Evolutionary conservation across 1,139 yeast species (phyloP).

Genomic region (Taphrina flavorubra): DNA sequence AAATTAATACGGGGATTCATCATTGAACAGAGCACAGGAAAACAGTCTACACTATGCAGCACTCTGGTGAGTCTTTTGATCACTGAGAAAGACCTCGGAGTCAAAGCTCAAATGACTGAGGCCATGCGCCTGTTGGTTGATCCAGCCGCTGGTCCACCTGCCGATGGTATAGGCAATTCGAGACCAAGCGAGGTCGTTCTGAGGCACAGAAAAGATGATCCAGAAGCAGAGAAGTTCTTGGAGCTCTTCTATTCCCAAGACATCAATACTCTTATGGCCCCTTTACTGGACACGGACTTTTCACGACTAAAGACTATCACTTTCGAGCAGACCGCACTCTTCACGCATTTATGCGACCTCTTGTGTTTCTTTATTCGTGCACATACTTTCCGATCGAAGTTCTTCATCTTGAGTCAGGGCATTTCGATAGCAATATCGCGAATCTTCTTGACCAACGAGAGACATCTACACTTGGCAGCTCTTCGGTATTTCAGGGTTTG

Average conservation of each 20-base stretch:
- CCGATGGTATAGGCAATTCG: conserved; percentile 39
- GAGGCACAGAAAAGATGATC: conserved; percentile 48
- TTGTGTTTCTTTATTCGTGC: conserved; percentile 46
- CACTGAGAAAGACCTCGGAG: conserved; percentile 69
- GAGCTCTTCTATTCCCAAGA: conserved; percentile 66
- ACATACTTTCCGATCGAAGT: conserved; percentile 45
- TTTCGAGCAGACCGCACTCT: conserved; percentile 41
- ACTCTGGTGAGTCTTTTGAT: conserved; percentile 68
- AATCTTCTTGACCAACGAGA: conserved; percentile 50
- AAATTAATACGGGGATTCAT: conserved; percentile 57
- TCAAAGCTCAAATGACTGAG: conserved; percentile 81
- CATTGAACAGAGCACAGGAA: conserved; percentile 35
- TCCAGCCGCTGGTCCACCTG: conserved; percentile 53
- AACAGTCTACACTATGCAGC: conserved; percentile 54
- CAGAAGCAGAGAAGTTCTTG: conserved; percentile 61
- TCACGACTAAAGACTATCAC: conserved; percentile 33
- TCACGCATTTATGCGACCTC: conserved; percentile 46
- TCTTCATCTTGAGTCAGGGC: conserved; percentile 44
- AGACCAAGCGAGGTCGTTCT: conserved; percentile 41
- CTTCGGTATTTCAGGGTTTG: conserved; percentile 66
- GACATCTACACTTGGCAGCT: conserved; percentile 46
- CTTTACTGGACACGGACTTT: conserved; percentile 54
- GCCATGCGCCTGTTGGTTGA: conserved; percentile 77
- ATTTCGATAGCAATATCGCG: conserved; percentile 46
- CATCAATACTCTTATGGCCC: conserved; percentile 64